These are phyloP conservation scores for Solanum neorickii DNA, from an alignment of 257 asterid genomes.

Conservation along the genomic window DNA sequence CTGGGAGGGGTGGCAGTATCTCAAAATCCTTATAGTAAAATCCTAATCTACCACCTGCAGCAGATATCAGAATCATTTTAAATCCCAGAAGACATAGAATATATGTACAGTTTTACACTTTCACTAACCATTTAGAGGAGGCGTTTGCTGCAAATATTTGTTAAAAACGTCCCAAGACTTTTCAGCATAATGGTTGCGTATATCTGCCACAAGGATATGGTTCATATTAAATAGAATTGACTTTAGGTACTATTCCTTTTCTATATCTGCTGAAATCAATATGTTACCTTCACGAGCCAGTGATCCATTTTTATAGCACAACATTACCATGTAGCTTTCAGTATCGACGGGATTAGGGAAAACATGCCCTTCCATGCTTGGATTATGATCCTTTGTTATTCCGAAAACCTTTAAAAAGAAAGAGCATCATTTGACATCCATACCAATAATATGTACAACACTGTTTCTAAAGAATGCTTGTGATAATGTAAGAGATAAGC, in stretches of 20 bases:
- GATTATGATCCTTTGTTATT: constrained; percentile 61
- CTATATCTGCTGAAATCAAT: background rate
- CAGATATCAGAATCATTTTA: constrained; percentile 1
- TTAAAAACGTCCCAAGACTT: constrained; percentile 85
- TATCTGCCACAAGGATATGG: constrained; percentile 23
- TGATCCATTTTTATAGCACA: constrained; percentile 90
- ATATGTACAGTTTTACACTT: background rate
- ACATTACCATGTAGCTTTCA: constrained; percentile 86
- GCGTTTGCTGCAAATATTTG: constrained; percentile 48
- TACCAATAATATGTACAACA: background rate
- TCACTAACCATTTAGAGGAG: constrained; percentile 65
- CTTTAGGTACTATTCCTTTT: background rate
- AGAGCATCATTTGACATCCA: background rate
- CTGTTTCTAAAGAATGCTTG: background rate
- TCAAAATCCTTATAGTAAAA: constrained; percentile 91
- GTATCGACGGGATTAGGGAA: constrained; percentile 92
- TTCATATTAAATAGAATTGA: background rate
- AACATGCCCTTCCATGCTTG: constrained; percentile 89
- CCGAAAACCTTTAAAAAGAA: constrained; percentile 51
- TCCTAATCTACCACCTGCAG: constrained; percentile 77
- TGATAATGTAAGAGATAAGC: background rate
- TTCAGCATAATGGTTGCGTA: constrained; percentile 63
- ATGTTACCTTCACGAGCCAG: constrained; percentile 85
- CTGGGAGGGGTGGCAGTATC: constrained; percentile 89
- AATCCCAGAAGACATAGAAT: background rate